These are phyloP conservation scores for Nicotiana attenuata DNA, from an alignment of 257 asterid species.

Conservation along the genomic window DNA sequence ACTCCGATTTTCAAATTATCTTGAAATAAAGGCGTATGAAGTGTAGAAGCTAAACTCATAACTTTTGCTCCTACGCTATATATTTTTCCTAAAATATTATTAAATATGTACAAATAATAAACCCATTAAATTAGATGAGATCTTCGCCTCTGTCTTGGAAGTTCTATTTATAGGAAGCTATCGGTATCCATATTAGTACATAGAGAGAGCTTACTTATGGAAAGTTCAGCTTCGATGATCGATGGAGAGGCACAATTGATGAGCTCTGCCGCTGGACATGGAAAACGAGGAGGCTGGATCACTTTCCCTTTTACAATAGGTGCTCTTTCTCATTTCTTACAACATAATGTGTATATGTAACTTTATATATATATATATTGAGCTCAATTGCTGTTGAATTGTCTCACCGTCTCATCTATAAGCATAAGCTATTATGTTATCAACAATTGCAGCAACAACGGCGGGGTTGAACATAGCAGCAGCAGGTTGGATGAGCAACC, in stretches of 20 bases:
- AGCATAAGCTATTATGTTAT: not conserved
- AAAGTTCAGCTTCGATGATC: not conserved
- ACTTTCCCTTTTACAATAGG: conserved; percentile 47
- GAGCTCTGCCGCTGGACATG: not conserved
- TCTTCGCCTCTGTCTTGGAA: too few species aligned
- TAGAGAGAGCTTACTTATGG: not conserved
- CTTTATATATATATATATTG: too few species aligned
- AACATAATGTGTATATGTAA: too few species aligned
- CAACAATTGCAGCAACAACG: not conserved
- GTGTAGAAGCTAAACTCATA: too few species aligned
- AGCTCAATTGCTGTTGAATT: too few species aligned
- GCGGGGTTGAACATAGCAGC: conserved; percentile 21
- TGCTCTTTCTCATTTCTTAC: not conserved
- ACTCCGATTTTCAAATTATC: too few species aligned
- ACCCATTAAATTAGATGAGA: not conserved
- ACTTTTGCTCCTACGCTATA: too few species aligned
- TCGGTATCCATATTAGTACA: not conserved
- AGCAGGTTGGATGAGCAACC: conserved; percentile 29
- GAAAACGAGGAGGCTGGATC: conserved; percentile 38
- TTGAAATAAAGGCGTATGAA: too few species aligned
- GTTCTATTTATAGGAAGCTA: not conserved
- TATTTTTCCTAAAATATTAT: too few species aligned
- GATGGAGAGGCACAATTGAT: conserved; percentile 12
- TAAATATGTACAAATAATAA: too few species aligned
- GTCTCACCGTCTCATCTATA: too few species aligned